Evolutionary conservation across 257 asterid genomes (phyloP), one percentile per base, ranked within the genome.

Genomic region (Solanum etuberosum): DNA sequence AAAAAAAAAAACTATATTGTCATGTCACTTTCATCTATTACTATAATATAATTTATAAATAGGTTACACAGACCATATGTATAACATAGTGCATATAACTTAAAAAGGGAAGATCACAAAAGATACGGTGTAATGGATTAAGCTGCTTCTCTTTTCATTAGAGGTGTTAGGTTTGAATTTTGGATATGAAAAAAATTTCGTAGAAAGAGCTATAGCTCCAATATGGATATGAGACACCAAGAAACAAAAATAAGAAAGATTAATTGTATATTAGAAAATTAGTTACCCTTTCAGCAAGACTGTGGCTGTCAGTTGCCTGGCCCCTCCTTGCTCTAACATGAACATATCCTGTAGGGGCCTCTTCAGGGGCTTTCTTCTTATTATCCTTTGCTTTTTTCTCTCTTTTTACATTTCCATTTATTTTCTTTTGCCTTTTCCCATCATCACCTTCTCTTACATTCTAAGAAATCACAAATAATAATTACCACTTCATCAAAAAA

Each of bases 301-400:
- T 95, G 93, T 95, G 98, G 89, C 96, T 93, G 84, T 94, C 97
- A 57, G 98, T 95, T 27, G 98, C 98, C 61, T 95, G 97, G 85
- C 98, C 98, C 93, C 96, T 95, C 93, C 98, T 92, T 7, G 95
- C 95, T 91, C 97, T 92, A 20, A 95, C 98, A 92, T 93, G 98
- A 81, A 95, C 89, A 90, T 89, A 93, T 13, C 93, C 97, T 21
- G 65, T 34, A 61, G 91, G 92, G 61, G 87, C 90, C 76, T 88
- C 93, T 76, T 88, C 87, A 68, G 76, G 46, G 68, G 23, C 89
- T 61, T 88, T 88, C 85, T 87, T 86, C 84, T 77, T 84, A 6
- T 67, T 65, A 9, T 71, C 89, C 15, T 43, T 91, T 6, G 43
- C 11, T 71, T 87, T 91, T 88, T 91, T 90, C 82, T 89, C 90